phyloP scores from a whole-genome alignment of 371 early-diverging fungal species.

The Mortierella sp. region DNA sequence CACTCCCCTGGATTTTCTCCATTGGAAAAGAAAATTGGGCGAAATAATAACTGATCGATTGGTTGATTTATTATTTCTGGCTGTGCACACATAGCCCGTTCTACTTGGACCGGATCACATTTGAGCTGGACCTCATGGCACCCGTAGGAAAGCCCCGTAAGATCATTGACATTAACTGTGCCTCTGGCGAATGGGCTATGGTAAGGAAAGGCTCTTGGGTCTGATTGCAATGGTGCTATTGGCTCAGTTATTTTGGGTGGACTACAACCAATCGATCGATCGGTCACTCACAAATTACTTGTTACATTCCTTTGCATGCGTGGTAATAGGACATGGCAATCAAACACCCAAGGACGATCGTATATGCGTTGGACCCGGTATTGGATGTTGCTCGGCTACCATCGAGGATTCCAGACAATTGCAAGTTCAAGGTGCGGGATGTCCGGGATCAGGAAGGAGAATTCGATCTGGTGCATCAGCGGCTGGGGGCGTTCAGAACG shows the following conservation, averaged over 20 bases:
- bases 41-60: not conserved
- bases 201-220: conserved; percentile 14
- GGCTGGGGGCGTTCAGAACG: conserved; percentile 43
- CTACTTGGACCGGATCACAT: conserved; percentile 47
- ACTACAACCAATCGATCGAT: not conserved
- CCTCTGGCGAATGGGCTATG: conserved; percentile 52
- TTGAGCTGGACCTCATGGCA: conserved; percentile 47
- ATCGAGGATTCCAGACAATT: conserved; percentile 29
- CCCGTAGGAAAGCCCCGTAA: conserved; percentile 41
- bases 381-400: conserved; percentile 23
- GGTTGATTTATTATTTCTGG: conserved; percentile 1
- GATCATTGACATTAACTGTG: conserved; percentile 49
- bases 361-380: conserved; percentile 39
- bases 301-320: not conserved
- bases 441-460: conserved; percentile 47
- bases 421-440: conserved; percentile 37
- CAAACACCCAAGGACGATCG: conserved; percentile 44
- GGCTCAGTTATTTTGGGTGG: not conserved
- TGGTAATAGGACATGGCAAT: conserved; percentile 38
- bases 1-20: not conserved
- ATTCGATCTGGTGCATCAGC: conserved; percentile 51
- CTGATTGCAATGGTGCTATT: not conserved
- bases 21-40: not conserved
- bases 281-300: not conserved
- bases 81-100: conserved; percentile 22